Evolutionary conservation across 352 stramenopile species (phyloP), one percentile per base, ranked within the genome.

Genomic region (Phytophthora citricola): DNA sequence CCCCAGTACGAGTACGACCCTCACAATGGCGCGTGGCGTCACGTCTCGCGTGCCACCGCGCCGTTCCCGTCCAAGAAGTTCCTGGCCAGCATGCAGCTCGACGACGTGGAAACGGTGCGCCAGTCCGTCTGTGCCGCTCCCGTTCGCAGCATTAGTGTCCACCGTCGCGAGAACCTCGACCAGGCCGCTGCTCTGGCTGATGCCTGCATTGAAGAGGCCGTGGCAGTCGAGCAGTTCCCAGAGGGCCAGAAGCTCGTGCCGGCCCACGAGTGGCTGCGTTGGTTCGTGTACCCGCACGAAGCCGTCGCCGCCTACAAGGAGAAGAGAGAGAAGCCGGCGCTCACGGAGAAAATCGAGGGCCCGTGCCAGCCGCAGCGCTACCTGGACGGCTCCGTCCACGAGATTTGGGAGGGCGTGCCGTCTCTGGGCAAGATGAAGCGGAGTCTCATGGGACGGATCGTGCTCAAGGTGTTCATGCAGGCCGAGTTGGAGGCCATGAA

Each of bases 1-100:
- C 92, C 92, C 24, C 83, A 97, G 52, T 99, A 99, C 77, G 69
- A 81, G 39, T 98, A 96, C 66, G 96, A 99, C 78, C 83, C 97
- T 63, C 83, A 94, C 20, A 99, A 93, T 39, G 97, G 95, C 22
- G 94, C 98, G 67, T 98, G 90, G 90, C 76, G 85, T 51, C 90
- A 97, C 67, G 46, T 75, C 40, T 77, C 65, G 32, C 60, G 69
- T 10, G 48, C 55, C n/a, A 51, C 61, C 0, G 41, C 40, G 26
- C 32, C 44, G 8, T 74, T 71, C 40, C 59, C 45, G 27, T 20
- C 55, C 17, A 68, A 71, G 41, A 77, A 77, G 44, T 65, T 50
- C 43, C 46, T 77, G 14, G 32, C 59, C 3, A 74, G 47, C 17
- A 71, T 77, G 69, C 69, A 74, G 58, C 57, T 77, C 4, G 59